These are phyloP conservation scores for Leishmania tropica DNA, from an alignment of 208 protist genomes.

Conservation along the genomic window DNA sequence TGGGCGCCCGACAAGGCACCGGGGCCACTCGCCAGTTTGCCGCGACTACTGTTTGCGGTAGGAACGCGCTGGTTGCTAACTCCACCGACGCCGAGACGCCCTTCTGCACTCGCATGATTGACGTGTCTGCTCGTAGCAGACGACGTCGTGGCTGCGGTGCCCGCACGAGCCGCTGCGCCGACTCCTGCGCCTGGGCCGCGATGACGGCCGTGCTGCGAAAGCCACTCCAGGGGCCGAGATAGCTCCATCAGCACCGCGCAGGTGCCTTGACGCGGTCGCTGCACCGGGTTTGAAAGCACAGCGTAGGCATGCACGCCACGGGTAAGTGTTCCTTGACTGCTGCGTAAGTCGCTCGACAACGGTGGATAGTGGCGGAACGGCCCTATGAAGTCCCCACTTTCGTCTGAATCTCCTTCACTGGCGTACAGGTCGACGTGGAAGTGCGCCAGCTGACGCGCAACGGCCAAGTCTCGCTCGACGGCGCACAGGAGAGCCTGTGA, in stretches of 20 bases:
- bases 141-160: not conserved
- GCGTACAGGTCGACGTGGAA: constrained; percentile 18
- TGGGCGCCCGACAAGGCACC: constrained; percentile 2
- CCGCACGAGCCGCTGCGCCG: not conserved
- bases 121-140: not conserved
- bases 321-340: not conserved
- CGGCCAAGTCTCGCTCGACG: constrained; percentile 24
- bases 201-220: constrained; percentile 20
- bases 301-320: not conserved
- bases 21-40: not conserved
- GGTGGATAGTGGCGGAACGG: not conserved
- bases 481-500: constrained; percentile 14
- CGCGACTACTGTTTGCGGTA: not conserved
- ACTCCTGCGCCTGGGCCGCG: not conserved
- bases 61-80: not conserved
- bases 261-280: constrained; percentile 29
- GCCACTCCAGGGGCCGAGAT: constrained; percentile 26
- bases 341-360: too few species aligned
- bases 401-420: not conserved
- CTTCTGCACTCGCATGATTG: not conserved
- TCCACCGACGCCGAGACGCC: not conserved
- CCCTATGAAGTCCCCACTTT: not conserved
- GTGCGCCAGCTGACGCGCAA: constrained; percentile 25
- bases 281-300: constrained; percentile 27
- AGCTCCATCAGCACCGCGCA: constrained; percentile 33